Evolutionary conservation across 345 rosid genomes (phyloP), one percentile per base, ranked within the genome.

Genomic region (Trapa bicornis): DNA sequence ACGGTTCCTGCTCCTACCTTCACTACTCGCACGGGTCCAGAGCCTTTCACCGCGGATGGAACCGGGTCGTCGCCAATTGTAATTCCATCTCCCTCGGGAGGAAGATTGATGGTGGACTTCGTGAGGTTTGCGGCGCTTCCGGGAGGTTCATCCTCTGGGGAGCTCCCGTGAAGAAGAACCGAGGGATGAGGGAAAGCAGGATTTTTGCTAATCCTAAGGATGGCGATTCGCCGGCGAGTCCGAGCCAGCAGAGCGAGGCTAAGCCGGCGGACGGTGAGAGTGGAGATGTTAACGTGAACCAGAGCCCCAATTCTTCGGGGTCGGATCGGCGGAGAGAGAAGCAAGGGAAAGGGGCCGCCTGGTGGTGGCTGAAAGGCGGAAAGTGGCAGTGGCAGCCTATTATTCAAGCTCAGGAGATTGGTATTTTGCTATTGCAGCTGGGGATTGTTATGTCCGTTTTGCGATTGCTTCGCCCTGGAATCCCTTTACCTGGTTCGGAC

Each of bases 401-500:
- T 74, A 82, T 89, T 62, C 88, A 86, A 61, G 96, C 87, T 6
- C 95, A 91, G 38, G 93, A 86, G 78, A 80, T 94, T 37, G 88
- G 96, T 0, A 87, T 89, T 47, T 77, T 94, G 79, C 76, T 94
- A 12, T 47, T 94, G 67, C 97, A 87, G 47, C 74, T 94, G 37
- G 96, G 96, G 64, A 77, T 94, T 70, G 88, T 86, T 65, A 82
- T 89, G 88, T 84, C 84, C 54, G 96, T 89, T 37, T 80, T 86
- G 89, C 81, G 99, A 75, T 74, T 91, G 80, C 89, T 94, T 29
- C 85, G 99, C 5, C 95, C 89, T 3, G 96, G 95, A 22, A 80
- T 91, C 45, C 91, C 93, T 1, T 76, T 91, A 35, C 99, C 93
- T 0, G 96, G 95, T 1, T 87, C 93, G 2, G 96, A 94, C 80